phyloP scores from a whole-genome alignment of 805 yeast species.

The Cyberlindnera maclurae region DNA sequence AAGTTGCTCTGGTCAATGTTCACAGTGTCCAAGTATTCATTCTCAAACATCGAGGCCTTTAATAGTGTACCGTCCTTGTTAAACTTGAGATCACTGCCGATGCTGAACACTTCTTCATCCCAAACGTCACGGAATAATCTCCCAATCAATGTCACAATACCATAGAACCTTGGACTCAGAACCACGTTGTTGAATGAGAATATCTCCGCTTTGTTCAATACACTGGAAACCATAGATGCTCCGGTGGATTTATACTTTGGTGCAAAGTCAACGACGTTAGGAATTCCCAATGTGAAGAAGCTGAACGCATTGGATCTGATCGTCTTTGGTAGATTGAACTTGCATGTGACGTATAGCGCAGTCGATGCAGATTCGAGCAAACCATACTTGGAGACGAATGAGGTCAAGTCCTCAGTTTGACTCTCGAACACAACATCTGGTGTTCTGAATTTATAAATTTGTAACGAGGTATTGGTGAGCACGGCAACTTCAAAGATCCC shows the following conservation, averaged over 20 bases:
- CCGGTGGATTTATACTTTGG: slow-evolving; percentile 29
- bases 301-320: slow-evolving; percentile 36
- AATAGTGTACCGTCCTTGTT: slow-evolving; percentile 26
- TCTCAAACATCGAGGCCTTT: slow-evolving; percentile 29
- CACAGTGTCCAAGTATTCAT: slow-evolving; percentile 31
- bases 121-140: slow-evolving; percentile 76
- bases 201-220: slow-evolving; percentile 11
- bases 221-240: slow-evolving; percentile 18
- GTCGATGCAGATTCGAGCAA: slow-evolving; percentile 86
- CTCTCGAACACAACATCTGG: slow-evolving; percentile 74
- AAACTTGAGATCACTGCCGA: slow-evolving; percentile 27
- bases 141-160: slow-evolving; percentile 70
- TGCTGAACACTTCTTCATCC: slow-evolving; percentile 59
- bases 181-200: slow-evolving; percentile 66
- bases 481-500: slow-evolving; percentile 70
- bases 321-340: slow-evolving; percentile 52
- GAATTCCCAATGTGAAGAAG: slow-evolving; percentile 36
- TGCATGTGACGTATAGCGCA: slow-evolving; percentile 77
- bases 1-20: slow-evolving; percentile 43
- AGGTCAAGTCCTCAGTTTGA: slow-evolving; percentile 59
- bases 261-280: slow-evolving; percentile 35
- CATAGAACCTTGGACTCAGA: slow-evolving; percentile 87
- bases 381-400: slow-evolving; percentile 75
- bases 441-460: slow-evolving; percentile 67
- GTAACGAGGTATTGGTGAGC: slow-evolving; percentile 72